phyloP scores from a whole-genome alignment of 352 stramenopile species.

The Pythium aquatile region DNA sequence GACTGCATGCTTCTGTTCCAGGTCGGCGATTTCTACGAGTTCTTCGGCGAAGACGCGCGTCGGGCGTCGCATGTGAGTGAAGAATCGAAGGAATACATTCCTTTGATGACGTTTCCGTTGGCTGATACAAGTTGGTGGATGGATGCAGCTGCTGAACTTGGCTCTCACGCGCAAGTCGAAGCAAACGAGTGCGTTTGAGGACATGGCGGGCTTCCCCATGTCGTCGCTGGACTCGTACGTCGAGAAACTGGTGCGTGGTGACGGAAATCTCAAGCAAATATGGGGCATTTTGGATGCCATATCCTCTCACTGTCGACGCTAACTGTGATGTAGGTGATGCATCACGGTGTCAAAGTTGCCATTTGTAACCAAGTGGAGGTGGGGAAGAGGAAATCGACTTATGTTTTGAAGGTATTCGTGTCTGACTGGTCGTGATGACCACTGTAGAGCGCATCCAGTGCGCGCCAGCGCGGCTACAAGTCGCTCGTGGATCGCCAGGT shows the following conservation, averaged over 20 bases:
- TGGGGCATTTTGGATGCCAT: too few species aligned
- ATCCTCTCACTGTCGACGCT: background rate
- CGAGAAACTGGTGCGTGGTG: constrained; percentile 62
- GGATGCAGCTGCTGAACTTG: constrained; percentile 58
- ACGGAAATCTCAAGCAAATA: background rate
- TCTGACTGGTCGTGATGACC: background rate
- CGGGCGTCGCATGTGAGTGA: constrained; percentile 60
- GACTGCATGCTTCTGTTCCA: constrained; percentile 84
- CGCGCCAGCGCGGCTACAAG: constrained; percentile 56
- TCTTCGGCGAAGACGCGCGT: constrained; percentile 74
- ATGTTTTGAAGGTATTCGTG: background rate
- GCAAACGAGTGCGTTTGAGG: constrained; percentile 47
- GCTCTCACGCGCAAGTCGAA: constrained; percentile 70
- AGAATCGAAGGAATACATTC: too few species aligned
- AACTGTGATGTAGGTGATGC: constrained; percentile 49
- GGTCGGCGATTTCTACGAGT: constrained; percentile 85
- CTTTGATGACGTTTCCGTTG: background rate
- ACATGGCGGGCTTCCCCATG: constrained; percentile 81
- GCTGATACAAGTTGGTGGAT: background rate
- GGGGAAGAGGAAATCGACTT: background rate
- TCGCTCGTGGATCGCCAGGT: constrained; percentile 72
- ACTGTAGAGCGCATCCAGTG: constrained; percentile 43
- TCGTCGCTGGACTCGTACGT: constrained; percentile 72
- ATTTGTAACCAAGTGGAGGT: constrained; percentile 85
- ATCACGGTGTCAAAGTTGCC: constrained; percentile 80